Conservation (phyloP, 73 alveolate species). For the Symbiodinium natans region DNA sequence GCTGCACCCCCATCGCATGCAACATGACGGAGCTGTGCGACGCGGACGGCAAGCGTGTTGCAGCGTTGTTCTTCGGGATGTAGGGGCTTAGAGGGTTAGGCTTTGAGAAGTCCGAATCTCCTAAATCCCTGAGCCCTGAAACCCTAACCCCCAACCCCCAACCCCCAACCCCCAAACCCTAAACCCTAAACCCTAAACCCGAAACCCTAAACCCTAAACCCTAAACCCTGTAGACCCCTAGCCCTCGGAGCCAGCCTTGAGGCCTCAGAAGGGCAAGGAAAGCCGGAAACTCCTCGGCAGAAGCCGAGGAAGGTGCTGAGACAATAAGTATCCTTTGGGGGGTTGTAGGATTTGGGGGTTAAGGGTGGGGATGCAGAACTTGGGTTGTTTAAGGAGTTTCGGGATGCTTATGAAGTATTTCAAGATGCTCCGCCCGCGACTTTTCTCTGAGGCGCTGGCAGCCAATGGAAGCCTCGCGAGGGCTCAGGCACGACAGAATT, state of each 20-base stretch:
- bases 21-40: constrained; percentile 46
- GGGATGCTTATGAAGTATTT: no score
- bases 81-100: no score
- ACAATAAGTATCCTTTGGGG: no score
- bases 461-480: constrained; percentile 54
- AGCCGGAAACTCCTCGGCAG: no score
- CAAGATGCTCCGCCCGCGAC: not conserved
- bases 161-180: not conserved
- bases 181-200: not conserved
- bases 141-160: not conserved
- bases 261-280: not conserved
- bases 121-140: not conserved
- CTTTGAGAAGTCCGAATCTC: no score
- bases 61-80: no score
- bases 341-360: no score
- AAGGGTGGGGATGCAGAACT: no score
- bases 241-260: not conserved
- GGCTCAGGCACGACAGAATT: constrained; percentile 29
- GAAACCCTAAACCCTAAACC: not conserved
- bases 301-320: no score
- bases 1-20: constrained; percentile 81
- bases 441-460: not conserved
- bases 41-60: not conserved
- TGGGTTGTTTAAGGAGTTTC: no score
- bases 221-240: not conserved